phyloP scores from a whole-genome alignment of 2,329 filamentous ascomycete species.

The Sclerotinia borealis region DNA sequence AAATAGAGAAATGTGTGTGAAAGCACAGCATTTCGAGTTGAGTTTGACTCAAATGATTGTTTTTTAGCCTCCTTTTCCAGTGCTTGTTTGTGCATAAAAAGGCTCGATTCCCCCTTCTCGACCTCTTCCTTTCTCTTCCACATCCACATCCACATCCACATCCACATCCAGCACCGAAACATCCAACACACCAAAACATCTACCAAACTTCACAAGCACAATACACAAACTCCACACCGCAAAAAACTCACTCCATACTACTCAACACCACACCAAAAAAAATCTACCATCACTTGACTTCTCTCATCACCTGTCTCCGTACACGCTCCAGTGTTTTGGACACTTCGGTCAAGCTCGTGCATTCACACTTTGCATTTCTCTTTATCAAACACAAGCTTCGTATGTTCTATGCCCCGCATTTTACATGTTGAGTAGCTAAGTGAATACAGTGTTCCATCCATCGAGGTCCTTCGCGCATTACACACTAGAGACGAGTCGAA shows the following conservation, averaged over 20 bases:
- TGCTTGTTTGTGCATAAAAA: background rate
- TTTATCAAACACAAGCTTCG: background rate
- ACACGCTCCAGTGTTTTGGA: background rate
- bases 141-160: background rate
- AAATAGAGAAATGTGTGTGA: too few species aligned
- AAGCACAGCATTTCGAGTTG: background rate
- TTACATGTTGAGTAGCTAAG: background rate
- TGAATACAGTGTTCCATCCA: background rate
- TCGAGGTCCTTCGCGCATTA: background rate
- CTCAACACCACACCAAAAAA: background rate
- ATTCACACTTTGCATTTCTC: background rate
- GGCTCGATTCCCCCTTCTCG: background rate
- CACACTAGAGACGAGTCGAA: background rate
- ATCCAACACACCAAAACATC: background rate
- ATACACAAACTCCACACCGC: background rate
- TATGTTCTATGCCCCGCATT: background rate
- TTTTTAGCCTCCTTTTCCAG: background rate
- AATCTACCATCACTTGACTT: background rate
- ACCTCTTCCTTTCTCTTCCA: background rate
- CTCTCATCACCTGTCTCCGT: background rate
- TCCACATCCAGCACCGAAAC: background rate
- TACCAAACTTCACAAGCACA: background rate
- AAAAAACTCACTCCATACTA: background rate
- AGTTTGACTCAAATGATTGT: background rate
- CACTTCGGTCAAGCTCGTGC: background rate